These are phyloP conservation scores for Pichia sp. DNA, from an alignment of 1,139 yeast genomes.

Conservation along the genomic window DNA sequence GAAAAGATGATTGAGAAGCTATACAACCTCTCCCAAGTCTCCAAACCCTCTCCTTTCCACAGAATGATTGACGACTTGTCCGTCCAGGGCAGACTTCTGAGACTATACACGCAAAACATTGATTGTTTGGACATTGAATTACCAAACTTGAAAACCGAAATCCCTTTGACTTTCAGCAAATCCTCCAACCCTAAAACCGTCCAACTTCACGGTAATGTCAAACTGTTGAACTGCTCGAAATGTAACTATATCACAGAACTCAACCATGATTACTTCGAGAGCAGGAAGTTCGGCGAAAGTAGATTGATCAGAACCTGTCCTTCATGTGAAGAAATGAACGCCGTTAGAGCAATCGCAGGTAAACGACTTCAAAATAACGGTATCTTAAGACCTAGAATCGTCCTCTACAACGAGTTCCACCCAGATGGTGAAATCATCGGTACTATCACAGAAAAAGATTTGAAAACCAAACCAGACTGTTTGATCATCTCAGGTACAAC, in stretches of 20 bases:
- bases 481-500: slow-evolving; percentile 85
- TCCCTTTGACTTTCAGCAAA: slow-evolving; percentile 38
- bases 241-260: slow-evolving; percentile 53
- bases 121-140: slow-evolving; percentile 47
- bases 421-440: slow-evolving; percentile 87
- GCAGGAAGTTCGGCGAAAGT: slow-evolving; percentile 11
- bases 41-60: slow-evolving; percentile 75
- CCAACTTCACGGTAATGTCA: slow-evolving; percentile 80
- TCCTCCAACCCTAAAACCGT: slow-evolving; percentile 50
- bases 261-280: slow-evolving; percentile 36
- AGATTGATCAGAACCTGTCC: slow-evolving; percentile 50
- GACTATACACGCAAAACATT: slow-evolving; percentile 80
- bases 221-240: slow-evolving; percentile 70
- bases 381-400: slow-evolving; percentile 75
- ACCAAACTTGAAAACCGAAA: slow-evolving; percentile 46
- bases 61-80: slow-evolving; percentile 57
- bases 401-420: slow-evolving; percentile 81
- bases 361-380: slow-evolving; percentile 78
- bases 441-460: slow-evolving; percentile 64
- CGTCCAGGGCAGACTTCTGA: slow-evolving; percentile 57
- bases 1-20: slow-evolving; percentile 72
- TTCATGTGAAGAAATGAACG: slow-evolving; percentile 53
- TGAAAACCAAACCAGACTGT: slow-evolving; percentile 69
- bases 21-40: slow-evolving; percentile 53
- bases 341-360: slow-evolving; percentile 54